Conservation (phyloP, 192 early-diverging fungal species). For the Geranomyces michiganensis region DNA sequence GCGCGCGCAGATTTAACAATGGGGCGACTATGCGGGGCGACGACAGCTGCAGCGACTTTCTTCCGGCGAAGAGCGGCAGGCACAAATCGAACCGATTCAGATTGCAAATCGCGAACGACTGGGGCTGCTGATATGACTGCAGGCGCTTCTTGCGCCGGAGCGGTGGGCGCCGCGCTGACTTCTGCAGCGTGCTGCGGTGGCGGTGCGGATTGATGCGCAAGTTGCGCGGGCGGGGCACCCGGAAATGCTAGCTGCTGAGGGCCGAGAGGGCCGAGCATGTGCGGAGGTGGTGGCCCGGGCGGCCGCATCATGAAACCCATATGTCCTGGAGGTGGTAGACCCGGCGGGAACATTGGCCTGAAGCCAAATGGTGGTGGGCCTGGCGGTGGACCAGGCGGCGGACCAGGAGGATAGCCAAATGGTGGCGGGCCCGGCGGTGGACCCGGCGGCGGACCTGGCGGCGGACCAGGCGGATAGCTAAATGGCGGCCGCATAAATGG, state of each 20-base stretch:
- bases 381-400: conserved; percentile 13
- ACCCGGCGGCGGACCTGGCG: conserved; percentile 7
- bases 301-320: neutral
- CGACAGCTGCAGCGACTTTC: conserved; percentile 28
- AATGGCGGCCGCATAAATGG: neutral
- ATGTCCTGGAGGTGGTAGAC: conserved; percentile 1
- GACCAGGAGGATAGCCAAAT: neutral
- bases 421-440: conserved; percentile 14
- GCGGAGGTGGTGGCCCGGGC: conserved; percentile 39
- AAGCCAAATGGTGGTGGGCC: conserved; percentile 10
- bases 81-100: conserved; percentile 74
- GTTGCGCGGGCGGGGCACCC: neutral
- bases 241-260: too few species aligned
- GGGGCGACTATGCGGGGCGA: neutral
- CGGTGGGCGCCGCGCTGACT: neutral
- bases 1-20: conserved; percentile 33
- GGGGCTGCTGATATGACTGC: conserved; percentile 74
- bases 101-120: conserved; percentile 77
- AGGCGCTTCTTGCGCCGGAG: conserved; percentile 21
- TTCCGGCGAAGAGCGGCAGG: conserved; percentile 66
- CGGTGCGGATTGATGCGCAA: neutral
- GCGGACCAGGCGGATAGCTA: neutral
- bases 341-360: neutral
- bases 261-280: conserved; percentile 22
- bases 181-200: conserved; percentile 12